Evolutionary conservation across 2,329 filamentous ascomycete species (phyloP), one percentile per base, ranked within the genome.

Genomic region (Paraphoma sp.): DNA sequence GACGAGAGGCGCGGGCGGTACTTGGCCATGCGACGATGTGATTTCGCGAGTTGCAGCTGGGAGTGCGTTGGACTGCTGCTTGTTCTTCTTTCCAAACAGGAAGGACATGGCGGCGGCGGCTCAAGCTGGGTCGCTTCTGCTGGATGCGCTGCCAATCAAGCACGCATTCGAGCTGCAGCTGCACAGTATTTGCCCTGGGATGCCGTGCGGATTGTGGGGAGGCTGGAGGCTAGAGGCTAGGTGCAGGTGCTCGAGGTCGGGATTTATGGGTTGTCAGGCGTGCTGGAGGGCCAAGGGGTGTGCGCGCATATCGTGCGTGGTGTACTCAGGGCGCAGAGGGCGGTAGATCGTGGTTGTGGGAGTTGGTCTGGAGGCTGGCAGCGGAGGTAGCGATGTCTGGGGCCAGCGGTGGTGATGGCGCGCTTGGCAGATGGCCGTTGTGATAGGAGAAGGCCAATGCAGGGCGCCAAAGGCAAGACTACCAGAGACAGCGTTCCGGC

Each of bases 1-100:
- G 42, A 57, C 48, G 5, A 56, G 54, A 9, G 62, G 49, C 41
- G 80, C 69, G 42, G 77, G 75, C 2, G 80, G 75, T 50, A 80
- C 75, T 51, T 81, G 75, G 42, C 79, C 86, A 71, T 87, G 84
- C 45, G 85, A 83, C 17, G 83, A 85, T 57, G 83, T 80, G 51
- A 86, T 80, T 56, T 86, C 84, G 68, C 85, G 79, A 18, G 81
- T 80, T 49, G 83, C 82, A n/a, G 83, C 76, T 44, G 85, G 84
- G 31, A 86, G 78, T 41, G 79, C 78, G 63, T 65, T 75, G 60
- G 65, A 51, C 54, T 71, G 70, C 64, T 76, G 73, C 67, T 78
- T 77, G 64, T 69, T 78, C 69, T 76, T 76, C 68, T 81, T 82
- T 57, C 82, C 81, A 68, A 84, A 84, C 56, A 84, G 77, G 71